These are phyloP conservation scores for Nigrograna mackinnonii DNA, from an alignment of 2,329 filamentous ascomycete species.

Conservation along the genomic window DNA sequence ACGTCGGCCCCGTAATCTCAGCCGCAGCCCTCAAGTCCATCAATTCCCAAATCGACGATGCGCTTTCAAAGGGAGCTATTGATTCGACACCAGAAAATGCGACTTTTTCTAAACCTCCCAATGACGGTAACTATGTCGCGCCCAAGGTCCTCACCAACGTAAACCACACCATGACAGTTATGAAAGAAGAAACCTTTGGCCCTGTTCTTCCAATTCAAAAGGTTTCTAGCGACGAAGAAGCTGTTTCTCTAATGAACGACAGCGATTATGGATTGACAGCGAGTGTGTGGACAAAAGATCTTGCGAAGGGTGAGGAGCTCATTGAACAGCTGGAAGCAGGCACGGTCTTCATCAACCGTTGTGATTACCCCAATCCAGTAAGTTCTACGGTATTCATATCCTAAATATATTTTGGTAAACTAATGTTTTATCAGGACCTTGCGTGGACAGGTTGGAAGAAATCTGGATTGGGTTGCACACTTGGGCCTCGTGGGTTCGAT, in stretches of 20 bases:
- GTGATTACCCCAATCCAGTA: slow-evolving; percentile 89
- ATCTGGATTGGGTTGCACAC: slow-evolving; percentile 86
- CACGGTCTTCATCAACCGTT: slow-evolving; percentile 94
- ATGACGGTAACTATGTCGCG: slow-evolving; percentile 85
- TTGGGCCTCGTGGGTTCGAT: slow-evolving; percentile 90
- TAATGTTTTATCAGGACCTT: slow-evolving; percentile 66
- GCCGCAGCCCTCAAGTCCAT: slow-evolving; percentile 77
- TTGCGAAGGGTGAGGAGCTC: slow-evolving; percentile 72
- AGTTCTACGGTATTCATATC: slow-evolving; percentile 46
- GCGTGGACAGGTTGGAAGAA: slow-evolving; percentile 98
- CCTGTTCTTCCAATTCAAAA: slow-evolving; percentile 90
- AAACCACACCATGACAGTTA: slow-evolving; percentile 81
- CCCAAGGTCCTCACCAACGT: slow-evolving; percentile 82
- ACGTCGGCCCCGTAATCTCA: slow-evolving; percentile 88
- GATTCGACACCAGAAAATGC: slow-evolving; percentile 82
- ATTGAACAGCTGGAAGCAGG: slow-evolving; percentile 85
- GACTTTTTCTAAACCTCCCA: slow-evolving; percentile 71
- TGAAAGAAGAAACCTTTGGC: slow-evolving; percentile 94
- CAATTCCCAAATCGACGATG: slow-evolving; percentile 78
- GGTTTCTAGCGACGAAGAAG: slow-evolving; percentile 79
- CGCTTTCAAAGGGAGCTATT: slow-evolving; percentile 79
- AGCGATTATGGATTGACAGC: slow-evolving; percentile 92
- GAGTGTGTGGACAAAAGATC: slow-evolving; percentile 96
- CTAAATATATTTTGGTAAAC: slow-evolving; percentile 5
- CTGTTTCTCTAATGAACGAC: slow-evolving; percentile 86